Base-by-base conservation (phyloP, 108 stramenopile genomes). In the Schizochytrium sp. region DNA sequence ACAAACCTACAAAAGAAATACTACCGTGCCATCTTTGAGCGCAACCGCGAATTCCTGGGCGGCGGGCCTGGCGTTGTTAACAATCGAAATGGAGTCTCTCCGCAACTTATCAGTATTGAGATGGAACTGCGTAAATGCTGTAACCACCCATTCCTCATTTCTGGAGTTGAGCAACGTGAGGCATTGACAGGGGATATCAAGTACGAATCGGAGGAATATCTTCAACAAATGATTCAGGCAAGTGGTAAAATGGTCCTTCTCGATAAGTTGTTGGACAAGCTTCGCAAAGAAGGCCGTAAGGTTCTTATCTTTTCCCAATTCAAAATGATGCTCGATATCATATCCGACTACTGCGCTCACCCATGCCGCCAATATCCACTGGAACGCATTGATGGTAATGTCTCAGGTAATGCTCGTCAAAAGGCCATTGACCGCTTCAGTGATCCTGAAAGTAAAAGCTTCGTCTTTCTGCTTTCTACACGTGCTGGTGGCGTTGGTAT, bases 121-220 rank as follows among this genome's bases (percentile, higher is more conserved):
- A 99, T 98, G 98, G 98, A 99, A 89, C 94, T 99, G 53, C 95
- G 99, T 59, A 99, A 99, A 92, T 97, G 96, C 90, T 99, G 98
- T 95, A 99, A 99, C 93, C 99, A 99, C 92, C 99, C 99, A 17
- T 98, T 95, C 92, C 91, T 99, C 38, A 92, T 99, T 47, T 95
- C 95, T 28, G 98, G 98, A 12, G 96, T 98, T 13, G 98, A 98
- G 87, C 94, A 97, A 28, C 91, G 96, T 87, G 98, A 98, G 91
- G 93, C 94, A 64, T 17, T 61, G 13, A 40, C 15, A 72, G 50
- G 28, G 89, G 56, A 89, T 46, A 42, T 64, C 61, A 64, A 64
- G 61, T 64, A 64, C 61, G 73, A 53, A 0, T 83, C 73, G 72
- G 72, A 49, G 55, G 98, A 97, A 15, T 95, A 94, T 46, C 92